A percentile compares a stretch with the other conserved stretches of the same genome.
These are phyloP conservation scores for Paramyrothecium roridum DNA, from an alignment of 2,329 filamentous ascomycete genomes.

Conservation along the genomic window DNA sequence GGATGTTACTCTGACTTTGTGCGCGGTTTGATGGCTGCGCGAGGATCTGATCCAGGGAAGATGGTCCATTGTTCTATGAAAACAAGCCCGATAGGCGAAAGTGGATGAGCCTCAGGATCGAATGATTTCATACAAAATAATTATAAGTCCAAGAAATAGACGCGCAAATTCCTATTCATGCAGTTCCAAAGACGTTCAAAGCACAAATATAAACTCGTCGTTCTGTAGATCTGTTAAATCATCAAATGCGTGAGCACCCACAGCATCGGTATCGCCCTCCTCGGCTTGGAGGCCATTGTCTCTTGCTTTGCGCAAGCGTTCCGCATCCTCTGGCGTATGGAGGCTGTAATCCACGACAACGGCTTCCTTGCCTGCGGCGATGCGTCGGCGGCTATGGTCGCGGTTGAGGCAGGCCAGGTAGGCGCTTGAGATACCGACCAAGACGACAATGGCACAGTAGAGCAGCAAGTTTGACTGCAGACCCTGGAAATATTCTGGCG, in stretches of 20 bases:
- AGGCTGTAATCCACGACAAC: constrained; percentile 15
- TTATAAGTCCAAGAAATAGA: no score
- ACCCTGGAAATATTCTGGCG: constrained; percentile 33
- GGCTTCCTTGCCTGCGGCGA: constrained; percentile 14
- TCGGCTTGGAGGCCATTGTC: constrained; percentile 1
- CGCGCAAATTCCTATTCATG: no score
- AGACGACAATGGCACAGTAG: constrained; percentile 26
- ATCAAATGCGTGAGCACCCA: constrained; percentile 6
- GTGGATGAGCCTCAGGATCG: no score
- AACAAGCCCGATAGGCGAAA: no score
- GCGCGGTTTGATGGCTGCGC: constrained; percentile 12
- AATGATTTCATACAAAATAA: no score
- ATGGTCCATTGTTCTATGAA: no score
- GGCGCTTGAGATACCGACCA: constrained; percentile 31
- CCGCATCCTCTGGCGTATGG: constrained; percentile 7
- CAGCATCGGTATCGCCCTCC: constrained; percentile 1
- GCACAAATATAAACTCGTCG: constrained; percentile 55
- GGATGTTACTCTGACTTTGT: constrained; percentile 33
- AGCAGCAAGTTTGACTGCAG: constrained; percentile 51
- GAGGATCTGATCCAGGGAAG: no score
- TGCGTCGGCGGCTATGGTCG: constrained; percentile 31
- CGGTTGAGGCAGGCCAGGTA: constrained; percentile 45
- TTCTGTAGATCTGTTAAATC: constrained; percentile 54
- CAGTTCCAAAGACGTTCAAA: neutral
- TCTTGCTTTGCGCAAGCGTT: constrained; percentile 4